Evolutionary conservation across 495 filamentous ascomycete genomes (phyloP).

Genomic region (Cenococcum geophilum): DNA sequence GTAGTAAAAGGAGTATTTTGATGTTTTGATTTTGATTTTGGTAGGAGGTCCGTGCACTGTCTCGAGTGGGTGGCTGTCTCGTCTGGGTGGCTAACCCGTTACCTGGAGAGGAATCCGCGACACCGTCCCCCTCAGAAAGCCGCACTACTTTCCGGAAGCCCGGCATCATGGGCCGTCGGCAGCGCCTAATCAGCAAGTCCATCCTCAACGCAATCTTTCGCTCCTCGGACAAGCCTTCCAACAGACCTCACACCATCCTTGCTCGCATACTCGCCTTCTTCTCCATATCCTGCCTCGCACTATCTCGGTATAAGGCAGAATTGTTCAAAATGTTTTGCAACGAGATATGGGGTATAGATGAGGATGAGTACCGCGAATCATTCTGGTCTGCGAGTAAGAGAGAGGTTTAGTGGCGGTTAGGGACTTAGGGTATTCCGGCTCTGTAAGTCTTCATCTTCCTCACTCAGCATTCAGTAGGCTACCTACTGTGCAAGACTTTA

Average conservation of each 20-base stretch:
- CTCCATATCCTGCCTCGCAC: conserved; percentile 27
- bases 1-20: too few species aligned
- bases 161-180: conserved; percentile 26
- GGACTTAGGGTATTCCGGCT: conserved; percentile 57
- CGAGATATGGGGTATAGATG: conserved; percentile 46
- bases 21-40: too few species aligned
- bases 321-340: conserved; percentile 33
- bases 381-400: conserved; percentile 42
- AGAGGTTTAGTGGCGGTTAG: conserved; percentile 45
- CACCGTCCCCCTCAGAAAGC: too few species aligned
- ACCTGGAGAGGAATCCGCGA: too few species aligned
- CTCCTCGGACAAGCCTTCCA: conserved; percentile 5
- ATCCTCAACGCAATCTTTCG: conserved; percentile 34
- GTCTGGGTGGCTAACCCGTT: too few species aligned
- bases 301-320: conserved; percentile 23
- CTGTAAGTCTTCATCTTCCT: conserved; percentile 34
- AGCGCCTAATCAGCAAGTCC: conserved; percentile 25
- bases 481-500: not conserved
- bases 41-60: too few species aligned
- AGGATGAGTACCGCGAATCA: conserved; percentile 49
- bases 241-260: conserved; percentile 22
- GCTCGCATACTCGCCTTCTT: conserved; percentile 33
- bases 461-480: not conserved
- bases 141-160: not conserved
- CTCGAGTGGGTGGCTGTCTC: too few species aligned